A percentile compares a stretch with the other conserved stretches of the same genome.
Conservation (phyloP, 306 rosid genomes). For the Quercus wislizeni region DNA sequence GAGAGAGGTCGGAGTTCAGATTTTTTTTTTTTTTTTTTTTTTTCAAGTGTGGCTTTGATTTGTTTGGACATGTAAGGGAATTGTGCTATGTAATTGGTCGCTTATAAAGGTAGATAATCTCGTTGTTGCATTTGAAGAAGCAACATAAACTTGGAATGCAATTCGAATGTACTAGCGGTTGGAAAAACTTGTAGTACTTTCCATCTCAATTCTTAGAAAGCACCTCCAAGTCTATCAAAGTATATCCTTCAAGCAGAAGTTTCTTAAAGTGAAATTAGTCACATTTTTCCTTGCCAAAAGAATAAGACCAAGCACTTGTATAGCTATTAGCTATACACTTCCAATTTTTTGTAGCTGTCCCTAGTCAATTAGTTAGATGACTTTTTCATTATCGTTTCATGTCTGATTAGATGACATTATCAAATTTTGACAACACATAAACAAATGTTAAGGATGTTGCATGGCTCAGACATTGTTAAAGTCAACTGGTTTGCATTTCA, state of each 20-base stretch:
- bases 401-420: slow-evolving; percentile 6
- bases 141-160: slow-evolving; percentile 50
- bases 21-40: background rate
- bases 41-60: background rate
- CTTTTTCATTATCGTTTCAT: background rate
- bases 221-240: slow-evolving; percentile 43
- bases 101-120: slow-evolving; percentile 31
- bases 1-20: too few species aligned
- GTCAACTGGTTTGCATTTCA: background rate
- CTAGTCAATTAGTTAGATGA: slow-evolving; percentile 8
- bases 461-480: background rate
- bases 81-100: slow-evolving; percentile 10
- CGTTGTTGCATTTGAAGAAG: slow-evolving; percentile 22
- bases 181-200: slow-evolving; percentile 70
- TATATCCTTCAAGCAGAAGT: slow-evolving; percentile 66
- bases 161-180: slow-evolving; percentile 35
- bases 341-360: background rate
- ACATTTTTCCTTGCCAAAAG: slow-evolving; percentile 39
- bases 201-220: slow-evolving; percentile 40
- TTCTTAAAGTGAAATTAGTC: slow-evolving; percentile 29
- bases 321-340: background rate
- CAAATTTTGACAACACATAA: background rate
- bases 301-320: background rate
- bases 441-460: background rate
- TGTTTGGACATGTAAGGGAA: slow-evolving; percentile 18